Conservation (phyloP, 495 filamentous ascomycete genomes). For the Jackrogersella minutella region DNA sequence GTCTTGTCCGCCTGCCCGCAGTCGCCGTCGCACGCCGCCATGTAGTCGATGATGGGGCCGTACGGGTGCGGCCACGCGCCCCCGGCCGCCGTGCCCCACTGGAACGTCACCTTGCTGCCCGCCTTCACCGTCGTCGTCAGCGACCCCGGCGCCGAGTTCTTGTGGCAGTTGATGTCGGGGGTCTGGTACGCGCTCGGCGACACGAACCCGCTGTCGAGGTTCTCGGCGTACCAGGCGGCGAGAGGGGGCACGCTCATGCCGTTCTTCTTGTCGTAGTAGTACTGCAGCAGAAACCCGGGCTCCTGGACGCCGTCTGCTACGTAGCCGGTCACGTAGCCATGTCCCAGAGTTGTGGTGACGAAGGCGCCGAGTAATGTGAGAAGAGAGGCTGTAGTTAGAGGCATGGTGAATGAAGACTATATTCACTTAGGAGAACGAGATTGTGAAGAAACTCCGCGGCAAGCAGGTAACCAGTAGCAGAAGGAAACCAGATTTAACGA, state of each 20-base stretch:
- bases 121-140: slow-evolving; percentile 44
- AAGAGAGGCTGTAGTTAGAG: slow-evolving; percentile 39
- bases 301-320: slow-evolving; percentile 39
- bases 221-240: slow-evolving; percentile 45
- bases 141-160: slow-evolving; percentile 45
- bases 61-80: slow-evolving; percentile 40
- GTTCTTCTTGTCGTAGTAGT: slow-evolving; percentile 45
- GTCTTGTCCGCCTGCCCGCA: slow-evolving; percentile 47
- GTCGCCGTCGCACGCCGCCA: slow-evolving; percentile 47
- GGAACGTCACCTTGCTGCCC: slow-evolving; percentile 41
- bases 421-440: background rate
- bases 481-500: background rate
- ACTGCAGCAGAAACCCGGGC: slow-evolving; percentile 43
- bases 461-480: background rate
- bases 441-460: background rate
- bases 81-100: slow-evolving; percentile 38
- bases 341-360: slow-evolving; percentile 45
- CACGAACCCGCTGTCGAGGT: slow-evolving; percentile 48
- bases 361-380: slow-evolving; percentile 43
- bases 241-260: slow-evolving; percentile 34
- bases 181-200: slow-evolving; percentile 40
- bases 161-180: slow-evolving; percentile 49
- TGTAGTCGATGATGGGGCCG: slow-evolving; percentile 48
- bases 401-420: slow-evolving; percentile 25
- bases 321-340: slow-evolving; percentile 41